phyloP scores from a whole-genome alignment of 257 asterid species.

The Eustoma russellianum region DNA sequence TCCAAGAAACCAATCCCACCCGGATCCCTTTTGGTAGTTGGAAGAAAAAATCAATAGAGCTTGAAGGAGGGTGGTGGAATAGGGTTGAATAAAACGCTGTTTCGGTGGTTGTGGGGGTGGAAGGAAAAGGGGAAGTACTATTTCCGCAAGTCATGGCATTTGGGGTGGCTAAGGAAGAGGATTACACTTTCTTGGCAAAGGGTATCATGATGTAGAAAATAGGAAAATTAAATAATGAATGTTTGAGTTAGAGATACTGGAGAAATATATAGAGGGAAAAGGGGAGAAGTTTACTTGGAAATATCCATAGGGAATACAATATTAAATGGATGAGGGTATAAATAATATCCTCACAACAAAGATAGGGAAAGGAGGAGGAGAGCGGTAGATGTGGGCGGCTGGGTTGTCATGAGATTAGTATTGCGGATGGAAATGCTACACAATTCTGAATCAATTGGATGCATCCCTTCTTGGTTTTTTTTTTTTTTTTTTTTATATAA shows the following conservation, averaged over 20 bases:
- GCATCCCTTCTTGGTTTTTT: too few relatives aligned
- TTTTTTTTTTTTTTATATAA: too few relatives aligned
- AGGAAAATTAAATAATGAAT: not conserved
- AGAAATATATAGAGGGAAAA: not conserved
- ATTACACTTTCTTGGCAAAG: constrained; percentile 10
- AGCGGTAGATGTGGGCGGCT: not conserved
- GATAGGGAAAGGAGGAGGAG: constrained; percentile 8
- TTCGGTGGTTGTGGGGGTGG: not conserved
- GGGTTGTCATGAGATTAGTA: not conserved
- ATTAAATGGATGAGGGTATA: constrained; percentile 16
- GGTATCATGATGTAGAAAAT: constrained; percentile 3
- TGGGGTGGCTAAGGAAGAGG: constrained; percentile 1
- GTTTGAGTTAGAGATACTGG: not conserved
- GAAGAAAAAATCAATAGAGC: not conserved
- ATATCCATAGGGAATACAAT: too few relatives aligned
- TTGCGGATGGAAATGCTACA: too few relatives aligned
- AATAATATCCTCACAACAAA: constrained; percentile 18
- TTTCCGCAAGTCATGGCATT: constrained; percentile 10
- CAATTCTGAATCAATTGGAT: too few relatives aligned
- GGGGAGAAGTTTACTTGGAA: too few relatives aligned
- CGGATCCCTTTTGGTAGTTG: constrained; percentile 13
- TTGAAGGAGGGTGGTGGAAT: not conserved
- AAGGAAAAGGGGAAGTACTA: not conserved
- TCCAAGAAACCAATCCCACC: constrained; percentile 23
- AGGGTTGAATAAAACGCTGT: not conserved